Evolutionary conservation across 2,329 filamentous ascomycete genomes (phyloP).

Genomic region (Chaetomium olivaceum): DNA sequence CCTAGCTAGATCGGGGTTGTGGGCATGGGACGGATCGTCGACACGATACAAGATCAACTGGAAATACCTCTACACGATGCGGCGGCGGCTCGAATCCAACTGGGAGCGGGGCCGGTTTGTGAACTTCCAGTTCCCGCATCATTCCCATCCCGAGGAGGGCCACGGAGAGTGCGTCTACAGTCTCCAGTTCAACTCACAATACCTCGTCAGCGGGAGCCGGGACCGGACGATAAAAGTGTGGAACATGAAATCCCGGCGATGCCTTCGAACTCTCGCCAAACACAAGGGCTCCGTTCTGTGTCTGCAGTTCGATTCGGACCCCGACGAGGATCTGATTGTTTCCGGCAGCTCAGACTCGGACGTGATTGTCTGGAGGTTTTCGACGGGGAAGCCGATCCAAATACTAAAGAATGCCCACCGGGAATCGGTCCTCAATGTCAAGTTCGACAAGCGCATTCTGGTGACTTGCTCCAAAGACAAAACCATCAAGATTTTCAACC

Average conservation of each 20-base stretch:
- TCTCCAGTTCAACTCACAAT: constrained; percentile 82
- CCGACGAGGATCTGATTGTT: constrained; percentile 87
- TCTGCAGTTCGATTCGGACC: constrained; percentile 87
- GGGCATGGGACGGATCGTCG: constrained; percentile 51
- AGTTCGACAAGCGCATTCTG: constrained; percentile 86
- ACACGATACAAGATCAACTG: constrained; percentile 73
- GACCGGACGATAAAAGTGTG: constrained; percentile 87
- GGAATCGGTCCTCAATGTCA: constrained; percentile 90
- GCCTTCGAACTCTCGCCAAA: constrained; percentile 68
- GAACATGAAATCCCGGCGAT: constrained; percentile 78
- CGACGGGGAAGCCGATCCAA: constrained; percentile 80
- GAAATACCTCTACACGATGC: constrained; percentile 90
- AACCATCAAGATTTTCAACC: constrained; percentile 94
- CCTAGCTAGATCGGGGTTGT: constrained; percentile 50
- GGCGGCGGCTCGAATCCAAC: constrained; percentile 81
- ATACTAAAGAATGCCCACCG: constrained; percentile 74
- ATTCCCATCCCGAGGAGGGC: constrained; percentile 74
- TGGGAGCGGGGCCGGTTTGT: constrained; percentile 81
- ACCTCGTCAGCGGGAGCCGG: constrained; percentile 88
- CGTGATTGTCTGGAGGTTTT: constrained; percentile 91
- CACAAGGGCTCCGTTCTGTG: constrained; percentile 89
- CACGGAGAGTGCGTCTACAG: constrained; percentile 94
- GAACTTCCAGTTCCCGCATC: constrained; percentile 90
- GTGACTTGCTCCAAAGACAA: constrained; percentile 98
- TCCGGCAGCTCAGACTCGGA: constrained; percentile 92